Percentiles rank a stretch among this genome's conserved stretches.
phyloP scores from a whole-genome alignment of 345 rosid genomes.

The Isatis tinctoria region DNA sequence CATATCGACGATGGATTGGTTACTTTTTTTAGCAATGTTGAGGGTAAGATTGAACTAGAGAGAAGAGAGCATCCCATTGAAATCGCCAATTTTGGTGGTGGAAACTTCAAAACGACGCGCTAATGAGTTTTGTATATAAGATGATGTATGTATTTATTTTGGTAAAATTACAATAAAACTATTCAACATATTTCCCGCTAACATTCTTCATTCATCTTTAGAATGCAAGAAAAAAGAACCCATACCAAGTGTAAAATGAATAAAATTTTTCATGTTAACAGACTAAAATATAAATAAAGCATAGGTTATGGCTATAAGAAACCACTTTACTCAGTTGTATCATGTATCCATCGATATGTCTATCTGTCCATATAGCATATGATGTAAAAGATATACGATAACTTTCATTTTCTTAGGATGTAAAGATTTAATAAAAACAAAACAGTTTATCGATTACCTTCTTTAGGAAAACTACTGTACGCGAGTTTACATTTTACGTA shows the following conservation, averaged over 20 bases:
- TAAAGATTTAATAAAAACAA: neutral
- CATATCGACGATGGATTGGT: no score
- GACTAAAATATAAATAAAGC: neutral
- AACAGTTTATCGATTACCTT: neutral
- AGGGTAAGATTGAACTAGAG: no score
- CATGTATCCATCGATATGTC: neutral
- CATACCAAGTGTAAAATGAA: neutral
- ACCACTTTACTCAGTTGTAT: neutral
- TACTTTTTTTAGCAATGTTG: no score
- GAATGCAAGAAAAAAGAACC: neutral
- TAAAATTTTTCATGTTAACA: neutral
- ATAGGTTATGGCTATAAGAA: neutral
- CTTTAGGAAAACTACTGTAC: neutral
- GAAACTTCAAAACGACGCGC: no score
- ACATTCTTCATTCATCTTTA: neutral
- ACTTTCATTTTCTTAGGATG: neutral
- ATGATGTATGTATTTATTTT: no score
- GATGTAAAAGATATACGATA: neutral
- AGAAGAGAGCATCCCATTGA: no score
- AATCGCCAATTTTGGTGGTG: no score
- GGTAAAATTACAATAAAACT: neutral
- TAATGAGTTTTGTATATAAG: no score
- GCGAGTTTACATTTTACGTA: neutral
- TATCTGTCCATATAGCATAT: neutral
- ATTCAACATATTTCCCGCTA: neutral